Conservation (phyloP, 1,284 basidiomycete species). For the Inonotus hispidus region DNA sequence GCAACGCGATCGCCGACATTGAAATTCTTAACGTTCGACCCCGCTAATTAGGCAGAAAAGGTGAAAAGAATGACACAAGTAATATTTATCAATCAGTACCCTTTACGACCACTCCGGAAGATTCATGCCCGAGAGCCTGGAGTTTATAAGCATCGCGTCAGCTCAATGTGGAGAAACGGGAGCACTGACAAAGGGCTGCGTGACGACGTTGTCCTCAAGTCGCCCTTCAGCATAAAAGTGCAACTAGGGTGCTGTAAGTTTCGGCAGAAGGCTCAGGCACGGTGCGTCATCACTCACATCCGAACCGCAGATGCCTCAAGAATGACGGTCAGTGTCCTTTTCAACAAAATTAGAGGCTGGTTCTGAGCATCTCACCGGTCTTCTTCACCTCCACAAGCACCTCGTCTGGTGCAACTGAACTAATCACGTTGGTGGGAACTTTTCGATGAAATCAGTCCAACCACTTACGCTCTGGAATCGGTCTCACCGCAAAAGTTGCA, state of each 20-base stretch:
- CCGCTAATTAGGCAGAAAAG: slow-evolving; percentile 41
- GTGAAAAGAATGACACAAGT: neutral
- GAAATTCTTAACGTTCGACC: slow-evolving; percentile 62
- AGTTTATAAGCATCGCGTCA: slow-evolving; percentile 33
- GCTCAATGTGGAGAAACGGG: slow-evolving; percentile 26
- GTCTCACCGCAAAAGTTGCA: slow-evolving; percentile 69
- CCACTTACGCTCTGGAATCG: slow-evolving; percentile 65
- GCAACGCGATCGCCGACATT: slow-evolving; percentile 86
- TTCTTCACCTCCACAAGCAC: slow-evolving; percentile 91
- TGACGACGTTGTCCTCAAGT: slow-evolving; percentile 21
- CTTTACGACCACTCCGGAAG: slow-evolving; percentile 42
- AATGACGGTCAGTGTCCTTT: slow-evolving; percentile 6
- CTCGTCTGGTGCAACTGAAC: slow-evolving; percentile 63
- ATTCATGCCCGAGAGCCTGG: slow-evolving; percentile 58
- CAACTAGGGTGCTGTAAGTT: slow-evolving; percentile 44
- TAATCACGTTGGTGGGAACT: neutral
- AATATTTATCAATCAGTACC: slow-evolving; percentile 22
- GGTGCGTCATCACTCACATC: slow-evolving; percentile 48
- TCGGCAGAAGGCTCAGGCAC: slow-evolving; percentile 11
- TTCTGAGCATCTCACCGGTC: slow-evolving; percentile 51
- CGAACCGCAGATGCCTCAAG: slow-evolving; percentile 80
- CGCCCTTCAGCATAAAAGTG: slow-evolving; percentile 85
- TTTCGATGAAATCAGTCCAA: neutral
- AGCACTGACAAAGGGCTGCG: slow-evolving; percentile 8
- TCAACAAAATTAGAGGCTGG: neutral